phyloP scores from a whole-genome alignment of 352 stramenopile genomes.

The Plasmopara viticola region DNA sequence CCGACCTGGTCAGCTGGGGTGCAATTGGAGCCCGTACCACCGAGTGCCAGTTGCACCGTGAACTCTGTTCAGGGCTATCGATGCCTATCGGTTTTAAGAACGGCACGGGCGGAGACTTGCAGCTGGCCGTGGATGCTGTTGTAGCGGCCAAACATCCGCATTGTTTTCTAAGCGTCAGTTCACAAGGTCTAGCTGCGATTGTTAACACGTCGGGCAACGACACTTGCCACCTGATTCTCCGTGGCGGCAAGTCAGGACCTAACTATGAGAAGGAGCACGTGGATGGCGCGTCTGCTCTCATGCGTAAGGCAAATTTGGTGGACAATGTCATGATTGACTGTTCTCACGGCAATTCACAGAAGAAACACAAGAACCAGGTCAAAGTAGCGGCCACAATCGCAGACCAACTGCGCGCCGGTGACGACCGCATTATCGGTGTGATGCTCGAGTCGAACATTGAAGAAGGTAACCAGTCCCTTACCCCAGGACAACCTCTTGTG shows the following conservation, averaged over 20 bases:
- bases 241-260: slow-evolving; percentile 76
- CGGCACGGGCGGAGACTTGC: slow-evolving; percentile 78
- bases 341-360: slow-evolving; percentile 87
- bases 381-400: slow-evolving; percentile 64
- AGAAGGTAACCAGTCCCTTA: slow-evolving; percentile 73
- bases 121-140: slow-evolving; percentile 82
- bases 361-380: slow-evolving; percentile 85
- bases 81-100: slow-evolving; percentile 92
- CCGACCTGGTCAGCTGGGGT: slow-evolving; percentile 84
- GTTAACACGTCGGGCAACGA: slow-evolving; percentile 85
- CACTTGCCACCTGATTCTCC: slow-evolving; percentile 84
- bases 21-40: slow-evolving; percentile 88
- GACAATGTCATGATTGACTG: slow-evolving; percentile 89
- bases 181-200: slow-evolving; percentile 81
- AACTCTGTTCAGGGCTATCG: slow-evolving; percentile 84
- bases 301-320: slow-evolving; percentile 77
- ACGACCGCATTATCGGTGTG: slow-evolving; percentile 76
- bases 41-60: slow-evolving; percentile 85
- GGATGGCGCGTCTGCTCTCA: slow-evolving; percentile 66
- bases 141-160: slow-evolving; percentile 78
- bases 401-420: slow-evolving; percentile 61
- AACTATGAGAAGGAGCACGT: slow-evolving; percentile 85
- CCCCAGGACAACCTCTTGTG: slow-evolving; percentile 66
- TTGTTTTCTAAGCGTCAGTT: slow-evolving; percentile 85
- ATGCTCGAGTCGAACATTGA: slow-evolving; percentile 89